Conservation (phyloP, 305 asterid species). For the Striga hermonthica region DNA sequence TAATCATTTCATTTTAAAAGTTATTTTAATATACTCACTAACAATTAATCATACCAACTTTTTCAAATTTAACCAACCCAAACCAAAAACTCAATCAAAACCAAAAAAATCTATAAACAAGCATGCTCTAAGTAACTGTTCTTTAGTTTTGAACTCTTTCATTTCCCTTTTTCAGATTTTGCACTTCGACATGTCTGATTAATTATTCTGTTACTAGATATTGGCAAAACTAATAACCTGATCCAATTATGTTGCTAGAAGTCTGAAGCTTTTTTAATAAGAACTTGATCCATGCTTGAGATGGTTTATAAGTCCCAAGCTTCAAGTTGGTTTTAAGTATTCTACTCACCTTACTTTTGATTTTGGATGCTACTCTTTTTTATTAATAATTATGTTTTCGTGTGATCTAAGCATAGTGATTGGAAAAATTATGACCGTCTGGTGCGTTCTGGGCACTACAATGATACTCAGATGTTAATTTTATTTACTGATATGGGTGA, state of each 20-base stretch:
- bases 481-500: slow-evolving; percentile 1
- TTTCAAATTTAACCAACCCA: no score
- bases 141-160: slow-evolving; percentile 13
- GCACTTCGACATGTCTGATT: slow-evolving; percentile 1
- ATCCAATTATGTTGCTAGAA: not conserved
- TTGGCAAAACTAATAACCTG: not conserved
- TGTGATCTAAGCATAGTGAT: no score
- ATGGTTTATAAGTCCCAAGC: no score
- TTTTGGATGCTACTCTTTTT: no score
- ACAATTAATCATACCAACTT: no score
- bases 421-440: not conserved
- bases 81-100: no score
- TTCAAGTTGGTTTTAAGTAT: not conserved
- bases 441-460: not conserved
- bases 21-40: no score
- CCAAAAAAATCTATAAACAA: no score
- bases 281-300: not conserved
- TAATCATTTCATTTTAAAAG: no score
- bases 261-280: not conserved
- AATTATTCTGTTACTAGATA: slow-evolving; percentile 6
- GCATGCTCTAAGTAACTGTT: not conserved
- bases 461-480: not conserved
- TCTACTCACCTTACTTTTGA: not conserved
- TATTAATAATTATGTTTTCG: no score
- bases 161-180: not conserved